These are phyloP conservation scores for Chenopodium formosanum DNA, from an alignment of 148 eudicot species.

Conservation along the genomic window DNA sequence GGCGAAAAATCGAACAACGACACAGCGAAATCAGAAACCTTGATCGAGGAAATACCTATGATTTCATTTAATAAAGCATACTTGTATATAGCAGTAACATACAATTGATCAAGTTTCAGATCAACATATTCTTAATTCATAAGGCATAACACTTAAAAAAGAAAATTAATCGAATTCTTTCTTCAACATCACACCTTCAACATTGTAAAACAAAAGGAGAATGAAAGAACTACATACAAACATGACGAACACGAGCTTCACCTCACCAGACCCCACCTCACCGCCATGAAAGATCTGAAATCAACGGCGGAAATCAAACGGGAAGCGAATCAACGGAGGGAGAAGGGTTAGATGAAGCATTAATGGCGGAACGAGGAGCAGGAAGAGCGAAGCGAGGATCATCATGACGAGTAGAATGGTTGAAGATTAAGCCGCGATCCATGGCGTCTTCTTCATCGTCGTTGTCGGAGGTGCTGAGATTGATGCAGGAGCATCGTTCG, in stretches of 20 bases:
- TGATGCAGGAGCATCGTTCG: constrained; percentile 68
- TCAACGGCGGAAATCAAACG: constrained; percentile 41
- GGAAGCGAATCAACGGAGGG: constrained; percentile 56
- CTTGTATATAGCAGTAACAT: not conserved
- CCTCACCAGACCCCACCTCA: not conserved
- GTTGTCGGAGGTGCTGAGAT: constrained; percentile 53
- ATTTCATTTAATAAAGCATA: not conserved
- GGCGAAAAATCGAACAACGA: no score
- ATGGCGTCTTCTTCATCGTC: constrained; percentile 58
- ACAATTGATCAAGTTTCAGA: not conserved
- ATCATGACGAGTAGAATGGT: constrained; percentile 38
- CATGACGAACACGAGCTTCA: not conserved
- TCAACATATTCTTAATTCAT: not conserved
- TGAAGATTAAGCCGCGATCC: constrained; percentile 66
- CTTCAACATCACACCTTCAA: constrained; percentile 13
- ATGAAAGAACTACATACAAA: constrained; percentile 12
- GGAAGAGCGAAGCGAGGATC: constrained; percentile 37
- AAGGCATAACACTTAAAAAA: not conserved
- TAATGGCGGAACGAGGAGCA: constrained; percentile 22
- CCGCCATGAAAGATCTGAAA: not conserved
- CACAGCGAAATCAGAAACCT: not conserved
- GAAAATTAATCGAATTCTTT: not conserved
- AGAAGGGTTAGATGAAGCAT: constrained; percentile 20
- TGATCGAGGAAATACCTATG: not conserved
- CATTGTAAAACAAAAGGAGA: not conserved